phyloP scores from a whole-genome alignment of 768 basidiomycete species.

The Lentinula detonsa region DNA sequence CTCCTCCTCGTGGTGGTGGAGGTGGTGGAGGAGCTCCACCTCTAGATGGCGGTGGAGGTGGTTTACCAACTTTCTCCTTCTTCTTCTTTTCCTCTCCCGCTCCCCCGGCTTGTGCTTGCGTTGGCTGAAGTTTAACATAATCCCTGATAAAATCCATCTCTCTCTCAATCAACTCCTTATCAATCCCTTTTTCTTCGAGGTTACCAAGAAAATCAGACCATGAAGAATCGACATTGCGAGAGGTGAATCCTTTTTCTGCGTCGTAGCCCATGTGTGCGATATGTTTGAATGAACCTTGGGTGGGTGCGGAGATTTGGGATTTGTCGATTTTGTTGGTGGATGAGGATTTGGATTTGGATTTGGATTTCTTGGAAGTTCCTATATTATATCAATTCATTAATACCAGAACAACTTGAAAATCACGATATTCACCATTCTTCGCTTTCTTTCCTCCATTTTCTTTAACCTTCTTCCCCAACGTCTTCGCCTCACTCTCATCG shows the following conservation, averaged over 20 bases:
- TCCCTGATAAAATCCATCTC: conserved; percentile 89
- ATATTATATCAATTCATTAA: no score
- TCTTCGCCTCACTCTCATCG: conserved; percentile 78
- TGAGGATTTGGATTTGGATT: conserved; percentile 43
- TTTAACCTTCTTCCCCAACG: conserved; percentile 81
- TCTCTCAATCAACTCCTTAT: conserved; percentile 59
- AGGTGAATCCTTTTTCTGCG: conserved; percentile 78
- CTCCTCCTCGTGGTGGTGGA: background rate
- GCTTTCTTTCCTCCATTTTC: conserved; percentile 54
- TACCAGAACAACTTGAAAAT: conserved; percentile 4
- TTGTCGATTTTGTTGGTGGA: conserved; percentile 74
- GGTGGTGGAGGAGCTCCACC: conserved; percentile 20
- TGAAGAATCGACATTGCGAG: conserved; percentile 81
- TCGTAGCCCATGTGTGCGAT: conserved; percentile 96
- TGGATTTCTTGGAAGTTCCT: conserved; percentile 1
- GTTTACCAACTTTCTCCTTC: conserved; percentile 17
- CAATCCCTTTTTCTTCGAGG: conserved; percentile 61
- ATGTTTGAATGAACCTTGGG: conserved; percentile 70
- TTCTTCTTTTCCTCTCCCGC: conserved; percentile 27
- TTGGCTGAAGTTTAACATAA: conserved; percentile 43
- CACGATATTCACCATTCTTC: conserved; percentile 29
- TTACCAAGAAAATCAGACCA: conserved; percentile 73
- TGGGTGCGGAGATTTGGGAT: conserved; percentile 84
- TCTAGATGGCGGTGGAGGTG: conserved; percentile 20
- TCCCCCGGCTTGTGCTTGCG: conserved; percentile 27